Base-by-base conservation (phyloP, 1,284 basidiomycete genomes). In the Apiotrichum porosum region DNA sequence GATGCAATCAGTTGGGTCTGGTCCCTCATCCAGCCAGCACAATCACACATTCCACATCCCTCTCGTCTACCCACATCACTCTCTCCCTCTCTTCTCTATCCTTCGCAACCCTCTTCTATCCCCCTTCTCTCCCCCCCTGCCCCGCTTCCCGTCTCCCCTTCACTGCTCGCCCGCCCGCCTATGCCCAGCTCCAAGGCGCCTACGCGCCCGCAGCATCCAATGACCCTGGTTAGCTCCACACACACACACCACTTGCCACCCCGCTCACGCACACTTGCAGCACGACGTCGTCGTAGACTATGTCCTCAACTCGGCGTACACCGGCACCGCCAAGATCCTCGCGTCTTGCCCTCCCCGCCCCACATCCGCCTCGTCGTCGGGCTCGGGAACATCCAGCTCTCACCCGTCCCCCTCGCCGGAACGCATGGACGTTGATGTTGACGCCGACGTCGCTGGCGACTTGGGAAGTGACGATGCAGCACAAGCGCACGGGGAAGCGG, bases 201-300 rank as follows among this genome's bases (percentile, higher is more conserved):
- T 14, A 24, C 10, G n/a, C 37, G 21, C 21, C 37, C 28, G 19
- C 23, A 10, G 23, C 23, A 22, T 21, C 15, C 30, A n/a, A 32
- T 42, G 41, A 42, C 35, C n/a, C 45, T 52, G 9, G 49, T 51
- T 31, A 45, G 19, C 34, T 22, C 34, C 46, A 23, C 22, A 8
- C 15, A 4, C 39, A 3, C 24, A 10, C n/a, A 1, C 26, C 19
- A 14, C 35, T n/a, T 15, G 9, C 12, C 30, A 13, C 30, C 37
- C n/a, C 3, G 9, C 21, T 21, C 21, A 24, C 28, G 17, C 26
- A 21, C 22, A 17, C 23, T 15, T 10, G 13, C 51, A 71, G 69
- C 67, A 69, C 52, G 65, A 68, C 49, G 54, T 71, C n/a, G 61
- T 71, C 18, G 46, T 68, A n/a, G 65, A 71, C 49, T 71, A 71